Base-by-base conservation (phyloP, 176 grass and related monocot genomes). In the Chrysopogon serrulatus region DNA sequence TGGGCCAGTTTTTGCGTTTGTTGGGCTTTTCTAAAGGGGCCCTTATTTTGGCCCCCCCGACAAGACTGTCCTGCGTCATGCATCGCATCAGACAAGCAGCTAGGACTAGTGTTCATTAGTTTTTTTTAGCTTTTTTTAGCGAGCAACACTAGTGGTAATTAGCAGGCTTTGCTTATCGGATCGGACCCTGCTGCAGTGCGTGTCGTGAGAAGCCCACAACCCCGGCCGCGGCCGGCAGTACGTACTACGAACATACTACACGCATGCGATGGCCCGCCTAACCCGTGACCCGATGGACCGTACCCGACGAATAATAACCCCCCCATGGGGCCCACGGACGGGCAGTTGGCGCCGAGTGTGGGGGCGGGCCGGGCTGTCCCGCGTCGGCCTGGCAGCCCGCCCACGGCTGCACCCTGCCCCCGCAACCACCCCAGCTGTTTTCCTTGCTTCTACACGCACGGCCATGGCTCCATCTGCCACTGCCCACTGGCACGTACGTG, bases 371-470 rank as follows among this genome's bases (percentile, higher is more conserved):
- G 83, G 16, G 49, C 34, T 91, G 88, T 79, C 78, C 3, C 79
- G 70, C 39, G 79, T 51, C 78, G 79, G 64, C 60, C 83, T 84
- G 76, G 85, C 92, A 85, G 65, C 28, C 17, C 53, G 47, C 70
- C 83, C 80, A 35, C 78, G 83, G 76, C 48, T 91, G 86, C 89
- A 78, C 86, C 92, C 80, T 72, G 33, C 64, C 49, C 77, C 39
- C 28, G 62, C 88, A 80, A 88, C 88, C 78, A 79, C 84, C 76
- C 85, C 69, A 75, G 71, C 77, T 76, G 57, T 41, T 68, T 44
- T 27, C n/a, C n/a, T n/a, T n/a, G 39, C 60, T 32, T 23, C 31
- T n/a, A 53, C 49, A 7, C 19, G 49, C 48, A 18, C 14, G 16
- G 17, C 47, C 48, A 51, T 51, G 18, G 48, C 47, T 18, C 37